Percentiles rank a stretch among this genome's conserved stretches.
Conservation (phyloP, 73 alveolate species). For the Loxodes magnus region DNA sequence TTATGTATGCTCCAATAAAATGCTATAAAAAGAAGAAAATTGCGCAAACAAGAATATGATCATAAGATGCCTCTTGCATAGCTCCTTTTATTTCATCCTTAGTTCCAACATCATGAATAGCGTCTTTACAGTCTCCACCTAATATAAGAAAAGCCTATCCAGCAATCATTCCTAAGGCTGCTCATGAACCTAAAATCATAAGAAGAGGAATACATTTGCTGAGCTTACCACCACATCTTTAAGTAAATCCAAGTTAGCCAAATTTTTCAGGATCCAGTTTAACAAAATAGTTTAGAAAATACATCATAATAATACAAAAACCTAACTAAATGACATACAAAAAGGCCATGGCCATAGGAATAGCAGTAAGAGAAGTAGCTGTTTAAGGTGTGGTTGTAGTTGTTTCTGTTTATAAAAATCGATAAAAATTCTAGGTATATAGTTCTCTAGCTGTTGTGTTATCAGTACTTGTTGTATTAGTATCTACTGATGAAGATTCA, state of each 20-base stretch:
- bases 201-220: conserved; percentile 11
- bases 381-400: neutral
- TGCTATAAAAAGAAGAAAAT: neutral
- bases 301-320: neutral
- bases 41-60: neutral
- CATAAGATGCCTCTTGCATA: neutral
- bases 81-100: neutral
- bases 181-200: neutral
- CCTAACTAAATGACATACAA: neutral
- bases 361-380: neutral
- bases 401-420: neutral
- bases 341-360: conserved; percentile 3
- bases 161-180: neutral
- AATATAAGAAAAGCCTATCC: neutral
- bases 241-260: neutral
- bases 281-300: conserved; percentile 2
- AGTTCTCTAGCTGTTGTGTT: neutral
- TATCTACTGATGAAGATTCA: neutral
- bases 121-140: conserved; percentile 5
- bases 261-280: conserved; percentile 2
- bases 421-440: neutral
- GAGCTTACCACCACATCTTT: conserved; percentile 7
- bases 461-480: conserved; percentile 2
- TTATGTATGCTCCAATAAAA: conserved; percentile 4
- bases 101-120: neutral